Evolutionary conservation across 768 basidiomycete species (phyloP).

Genomic region (Suillus hirtellus): DNA sequence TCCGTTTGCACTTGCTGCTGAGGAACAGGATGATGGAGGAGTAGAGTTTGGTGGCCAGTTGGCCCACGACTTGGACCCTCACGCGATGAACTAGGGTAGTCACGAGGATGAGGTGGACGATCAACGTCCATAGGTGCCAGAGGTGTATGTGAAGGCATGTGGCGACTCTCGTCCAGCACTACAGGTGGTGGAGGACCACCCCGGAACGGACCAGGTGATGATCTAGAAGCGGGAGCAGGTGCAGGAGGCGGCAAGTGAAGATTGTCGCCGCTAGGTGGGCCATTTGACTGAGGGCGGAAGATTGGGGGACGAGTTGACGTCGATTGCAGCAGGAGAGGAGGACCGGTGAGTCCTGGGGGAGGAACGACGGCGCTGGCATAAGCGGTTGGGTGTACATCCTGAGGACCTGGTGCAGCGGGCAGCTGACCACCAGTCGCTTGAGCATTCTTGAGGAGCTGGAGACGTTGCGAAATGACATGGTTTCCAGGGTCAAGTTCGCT

Average conservation of each 20-base stretch:
- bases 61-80: constrained; percentile 52
- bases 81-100: constrained; percentile 52
- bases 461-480: constrained; percentile 74
- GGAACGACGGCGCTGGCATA: constrained; percentile 80
- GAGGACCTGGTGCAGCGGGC: constrained; percentile 87
- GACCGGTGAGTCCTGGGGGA: constrained; percentile 67
- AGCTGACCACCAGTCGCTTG: constrained; percentile 73
- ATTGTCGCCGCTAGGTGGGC: constrained; percentile 41
- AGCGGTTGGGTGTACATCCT: constrained; percentile 95
- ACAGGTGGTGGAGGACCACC: constrained; percentile 85
- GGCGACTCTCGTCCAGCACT: constrained; percentile 73
- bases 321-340: constrained; percentile 63
- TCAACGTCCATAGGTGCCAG: constrained; percentile 81
- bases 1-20: constrained; percentile 57
- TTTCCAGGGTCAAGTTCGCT: constrained; percentile 92
- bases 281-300: constrained; percentile 69
- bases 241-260: constrained; percentile 62
- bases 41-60: constrained; percentile 51
- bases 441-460: constrained; percentile 76
- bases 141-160: constrained; percentile 63
- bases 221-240: constrained; percentile 45
- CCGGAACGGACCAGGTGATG: constrained; percentile 73
- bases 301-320: constrained; percentile 45
- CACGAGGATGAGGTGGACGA: constrained; percentile 54
- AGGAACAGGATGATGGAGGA: constrained; percentile 70